Evolutionary conservation across 1,284 basidiomycete species (phyloP), one percentile per base, ranked within the genome.

Genomic region (Apiotrichum veenhuisii): DNA sequence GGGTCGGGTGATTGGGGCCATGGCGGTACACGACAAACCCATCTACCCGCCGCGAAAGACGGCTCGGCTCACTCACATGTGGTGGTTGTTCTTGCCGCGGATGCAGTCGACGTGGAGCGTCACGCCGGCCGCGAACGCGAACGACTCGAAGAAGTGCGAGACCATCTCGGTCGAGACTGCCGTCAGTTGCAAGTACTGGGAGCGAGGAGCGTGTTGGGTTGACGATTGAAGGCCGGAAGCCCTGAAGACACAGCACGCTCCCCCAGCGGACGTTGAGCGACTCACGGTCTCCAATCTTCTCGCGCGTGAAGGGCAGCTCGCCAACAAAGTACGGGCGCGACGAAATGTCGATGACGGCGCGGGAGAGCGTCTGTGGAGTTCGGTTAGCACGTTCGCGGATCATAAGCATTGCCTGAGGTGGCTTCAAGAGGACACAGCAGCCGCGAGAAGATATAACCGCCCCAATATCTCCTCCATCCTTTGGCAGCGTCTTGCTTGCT

Each of bases 341-440:
- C 71, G 95, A 98, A 63, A 99, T 97, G 77, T 99, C 96, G 60
- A 98, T 91, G 34, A 99, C 96, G 12, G 91, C 94, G 64, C 96
- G 83, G 3, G 92, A 89, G 47, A 99, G 84, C 0, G 93, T 89
- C 92, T 95, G 65, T 12, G 22, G 42, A 46, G 33, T 20, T 33
- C 18, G 17, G 12, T n/a, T n/a, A n/a, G n/a, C n/a, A n/a, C n/a
- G n/a, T n/a, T n/a, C n/a, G n/a, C n/a, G n/a, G n/a, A n/a, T n/a
- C n/a, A n/a, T n/a, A n/a, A n/a, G n/a, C n/a, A n/a, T n/a, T n/a
- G n/a, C n/a, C n/a, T n/a, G n/a, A n/a, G n/a, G n/a, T n/a, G n/a
- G n/a, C n/a, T n/a, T n/a, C n/a, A n/a, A n/a, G 50, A 38, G 11
- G 37, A 14, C 27, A 22, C 14, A 38, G 37, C 30, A 38, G n/a